Percentiles rank a stretch among this genome's conserved stretches.
phyloP scores from a whole-genome alignment of 257 asterid species.

The Solanum sparsipilum region DNA sequence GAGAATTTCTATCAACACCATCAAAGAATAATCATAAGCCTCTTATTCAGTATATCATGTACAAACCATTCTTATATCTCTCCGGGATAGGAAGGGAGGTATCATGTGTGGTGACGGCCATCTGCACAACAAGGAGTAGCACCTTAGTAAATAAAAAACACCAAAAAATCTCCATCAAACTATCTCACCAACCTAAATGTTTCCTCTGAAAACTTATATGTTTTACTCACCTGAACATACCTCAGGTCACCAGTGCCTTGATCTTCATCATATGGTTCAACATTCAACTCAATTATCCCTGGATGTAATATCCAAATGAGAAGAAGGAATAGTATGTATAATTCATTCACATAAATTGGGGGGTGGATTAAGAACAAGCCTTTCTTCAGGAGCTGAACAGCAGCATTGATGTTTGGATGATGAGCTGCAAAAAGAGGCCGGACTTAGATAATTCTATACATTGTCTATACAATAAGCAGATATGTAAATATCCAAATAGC shows the following conservation, averaged over 20 bases:
- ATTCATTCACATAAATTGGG: background rate
- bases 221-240: conserved; percentile 69
- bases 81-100: conserved; percentile 74
- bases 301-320: background rate
- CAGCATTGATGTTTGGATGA: conserved; percentile 85
- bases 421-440: conserved; percentile 48
- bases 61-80: conserved; percentile 77
- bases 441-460: background rate
- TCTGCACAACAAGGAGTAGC: conserved; percentile 28
- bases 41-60: background rate
- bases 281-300: conserved; percentile 57
- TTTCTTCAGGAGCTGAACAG: conserved; percentile 63
- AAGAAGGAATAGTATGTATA: background rate
- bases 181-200: background rate
- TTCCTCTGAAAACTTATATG: background rate
- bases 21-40: background rate
- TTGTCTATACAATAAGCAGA: background rate
- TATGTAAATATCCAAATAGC: background rate
- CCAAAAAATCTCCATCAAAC: background rate
- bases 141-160: background rate
- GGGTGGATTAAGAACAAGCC: conserved; percentile 26
- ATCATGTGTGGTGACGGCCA: conserved; percentile 89
- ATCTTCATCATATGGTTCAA: conserved; percentile 86
- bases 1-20: background rate
- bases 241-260: conserved; percentile 78